phyloP scores from a whole-genome alignment of 148 eudicot genomes.

The Heliosperma pusillum region DNA sequence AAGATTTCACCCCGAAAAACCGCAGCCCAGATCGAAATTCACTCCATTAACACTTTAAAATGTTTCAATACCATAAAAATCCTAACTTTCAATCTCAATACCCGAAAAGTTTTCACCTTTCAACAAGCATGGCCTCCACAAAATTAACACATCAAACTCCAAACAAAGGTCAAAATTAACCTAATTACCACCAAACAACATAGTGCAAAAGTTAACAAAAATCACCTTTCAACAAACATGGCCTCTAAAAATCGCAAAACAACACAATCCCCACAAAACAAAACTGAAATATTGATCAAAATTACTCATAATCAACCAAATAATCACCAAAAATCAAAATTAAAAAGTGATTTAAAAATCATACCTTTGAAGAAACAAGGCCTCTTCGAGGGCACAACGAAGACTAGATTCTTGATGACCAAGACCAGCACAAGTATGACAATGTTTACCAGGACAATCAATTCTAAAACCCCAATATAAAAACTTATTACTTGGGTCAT shows the following conservation, averaged over 20 bases:
- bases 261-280: not conserved
- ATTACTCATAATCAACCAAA: not conserved
- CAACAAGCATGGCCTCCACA: not conserved
- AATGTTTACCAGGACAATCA: constrained; percentile 95
- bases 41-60: not conserved
- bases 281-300: not conserved
- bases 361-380: constrained; percentile 74
- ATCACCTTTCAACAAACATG: constrained; percentile 52
- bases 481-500: constrained; percentile 35
- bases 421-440: constrained; percentile 76
- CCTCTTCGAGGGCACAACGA: constrained; percentile 94
- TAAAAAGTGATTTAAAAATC: not conserved
- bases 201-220: not conserved
- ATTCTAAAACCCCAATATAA: constrained; percentile 79
- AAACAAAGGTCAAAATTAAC: not conserved
- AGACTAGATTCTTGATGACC: constrained; percentile 99
- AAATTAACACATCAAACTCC: not conserved
- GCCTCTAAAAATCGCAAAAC: constrained; percentile 55
- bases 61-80: not conserved
- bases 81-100: not conserved
- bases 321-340: not conserved
- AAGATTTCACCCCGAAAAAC: too few species aligned
- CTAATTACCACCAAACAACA: not conserved
- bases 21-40: not conserved
- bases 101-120: not conserved